Evolutionary conservation across 1,284 basidiomycete species (phyloP), one percentile per base, ranked within the genome.

Genomic region (Thelephora terrestris): DNA sequence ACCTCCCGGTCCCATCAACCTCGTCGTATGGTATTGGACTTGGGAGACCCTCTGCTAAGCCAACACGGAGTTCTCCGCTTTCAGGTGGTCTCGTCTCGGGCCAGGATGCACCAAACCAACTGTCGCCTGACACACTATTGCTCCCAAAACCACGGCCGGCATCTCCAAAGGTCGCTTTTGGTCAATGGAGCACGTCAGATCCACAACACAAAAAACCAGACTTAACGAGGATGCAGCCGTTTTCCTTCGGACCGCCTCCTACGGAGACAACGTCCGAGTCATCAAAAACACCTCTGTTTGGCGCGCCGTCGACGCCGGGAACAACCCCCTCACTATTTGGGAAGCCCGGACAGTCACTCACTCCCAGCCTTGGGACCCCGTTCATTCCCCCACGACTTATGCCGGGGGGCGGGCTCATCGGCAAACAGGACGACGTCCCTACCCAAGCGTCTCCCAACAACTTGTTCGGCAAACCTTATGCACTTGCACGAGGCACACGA

Each of bases 131-230:
- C 34, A 42, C 45, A 18, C 43, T 47, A 29, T 12, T 57, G 32
- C 48, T 58, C 18, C 29, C 48, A 4, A 62, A 58, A 46, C 56
- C 59, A 5, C 61, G 62, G 16, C 60, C 64, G 16, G 61, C 66
- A 9, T 63, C 66, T 7, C 68, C 71, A 14, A 73, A 68, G 54
- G 49, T 49, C 16, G 56, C 65, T 9, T 55, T 55, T 48, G 50
- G 48, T 47, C 39, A 63, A 37, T 55, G 50, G 53, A 43, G n/a
- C 20, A 34, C 17, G 12, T 10, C 10, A 20, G 25, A 25, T 9
- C 16, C 39, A 23, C 21, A 42, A 20, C 14, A n/a, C 2, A 42
- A 20, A 18, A 42, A 42, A 12, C 17, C 5, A 20, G 21, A 21
- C 18, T 14, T 21, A 18, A 20, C 39, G n/a, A 42, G n/a, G 25